Percentiles rank a stretch among this genome's conserved stretches.
Conservation (phyloP, 148 eudicot genomes). For the Selenicereus undatus region DNA sequence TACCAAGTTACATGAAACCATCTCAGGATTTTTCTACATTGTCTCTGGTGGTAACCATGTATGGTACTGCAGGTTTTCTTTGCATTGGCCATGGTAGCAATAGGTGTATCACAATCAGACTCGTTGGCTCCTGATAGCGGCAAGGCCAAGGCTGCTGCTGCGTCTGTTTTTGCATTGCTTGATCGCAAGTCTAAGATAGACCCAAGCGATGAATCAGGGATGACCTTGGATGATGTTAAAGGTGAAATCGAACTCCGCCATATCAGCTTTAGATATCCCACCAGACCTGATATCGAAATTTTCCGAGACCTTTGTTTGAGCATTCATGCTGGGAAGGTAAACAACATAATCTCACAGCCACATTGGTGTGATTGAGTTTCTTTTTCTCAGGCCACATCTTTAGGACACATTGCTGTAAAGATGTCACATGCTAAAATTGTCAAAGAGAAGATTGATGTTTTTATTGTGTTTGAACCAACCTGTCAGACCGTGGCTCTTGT, state of each 20-base stretch:
- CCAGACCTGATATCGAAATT: constrained; percentile 48
- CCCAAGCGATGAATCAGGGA: constrained; percentile 50
- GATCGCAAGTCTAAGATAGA: constrained; percentile 54
- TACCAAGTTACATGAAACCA: too few species aligned
- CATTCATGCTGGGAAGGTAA: constrained; percentile 54
- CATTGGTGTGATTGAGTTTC: too few species aligned
- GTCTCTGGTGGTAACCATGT: too few species aligned
- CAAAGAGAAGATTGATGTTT: background rate
- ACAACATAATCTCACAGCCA: too few species aligned
- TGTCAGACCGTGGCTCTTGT: constrained; percentile 58
- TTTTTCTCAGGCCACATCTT: too few species aligned
- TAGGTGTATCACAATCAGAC: constrained; percentile 42
- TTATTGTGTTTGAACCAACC: background rate
- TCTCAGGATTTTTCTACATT: too few species aligned
- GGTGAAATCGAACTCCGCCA: constrained; percentile 56
- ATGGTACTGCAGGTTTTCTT: constrained; percentile 48
- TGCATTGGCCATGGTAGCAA: constrained; percentile 48
- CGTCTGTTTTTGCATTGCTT: constrained; percentile 47
- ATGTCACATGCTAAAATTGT: background rate
- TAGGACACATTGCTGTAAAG: too few species aligned
- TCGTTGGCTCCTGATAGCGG: constrained; percentile 40
- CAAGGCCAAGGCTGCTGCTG: constrained; percentile 50
- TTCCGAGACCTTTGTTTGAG: constrained; percentile 46
- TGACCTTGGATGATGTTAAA: constrained; percentile 37
- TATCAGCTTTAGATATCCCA: constrained; percentile 55